Evolutionary conservation across 768 basidiomycete genomes (phyloP).

Genomic region (Lentinula sp.): DNA sequence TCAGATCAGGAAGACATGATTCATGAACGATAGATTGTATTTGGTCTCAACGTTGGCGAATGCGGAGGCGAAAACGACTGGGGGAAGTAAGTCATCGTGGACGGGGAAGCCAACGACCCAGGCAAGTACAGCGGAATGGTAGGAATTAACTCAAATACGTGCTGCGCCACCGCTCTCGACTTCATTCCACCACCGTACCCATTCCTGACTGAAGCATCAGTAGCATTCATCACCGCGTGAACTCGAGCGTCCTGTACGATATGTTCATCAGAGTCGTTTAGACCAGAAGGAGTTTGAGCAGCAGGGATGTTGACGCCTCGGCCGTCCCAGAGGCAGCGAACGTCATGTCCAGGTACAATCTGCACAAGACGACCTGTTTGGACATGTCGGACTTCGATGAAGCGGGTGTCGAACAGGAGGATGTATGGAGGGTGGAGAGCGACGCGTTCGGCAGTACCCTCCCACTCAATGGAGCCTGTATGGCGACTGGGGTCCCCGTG

Average conservation of each 20-base stretch:
- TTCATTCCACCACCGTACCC: neutral
- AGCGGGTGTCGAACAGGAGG: conserved; percentile 80
- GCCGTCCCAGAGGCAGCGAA: conserved; percentile 70
- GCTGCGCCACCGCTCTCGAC: conserved; percentile 33
- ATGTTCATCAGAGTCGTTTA: conserved; percentile 20
- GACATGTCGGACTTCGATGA: conserved; percentile 79
- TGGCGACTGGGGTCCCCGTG: conserved; percentile 78
- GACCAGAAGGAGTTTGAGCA: neutral
- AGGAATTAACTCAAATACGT: conserved; percentile 49
- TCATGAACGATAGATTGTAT: conserved; percentile 17
- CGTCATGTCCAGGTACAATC: conserved; percentile 55
- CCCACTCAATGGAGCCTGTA: conserved; percentile 84
- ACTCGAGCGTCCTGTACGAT: conserved; percentile 56
- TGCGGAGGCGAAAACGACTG: conserved; percentile 48
- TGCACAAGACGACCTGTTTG: conserved; percentile 55
- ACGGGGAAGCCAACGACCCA: conserved; percentile 46
- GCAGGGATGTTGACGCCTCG: conserved; percentile 31
- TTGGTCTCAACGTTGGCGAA: conserved; percentile 40
- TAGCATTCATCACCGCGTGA: conserved; percentile 55
- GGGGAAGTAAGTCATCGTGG: conserved; percentile 46
- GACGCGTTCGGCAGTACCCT: conserved; percentile 83
- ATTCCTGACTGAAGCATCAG: conserved; percentile 23
- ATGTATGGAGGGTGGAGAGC: conserved; percentile 88
- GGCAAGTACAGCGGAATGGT: conserved; percentile 43
- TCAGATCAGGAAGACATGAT: no score